Evolutionary conservation across 2,329 filamentous ascomycete genomes (phyloP).

Genomic region (Laburnicola sp.): DNA sequence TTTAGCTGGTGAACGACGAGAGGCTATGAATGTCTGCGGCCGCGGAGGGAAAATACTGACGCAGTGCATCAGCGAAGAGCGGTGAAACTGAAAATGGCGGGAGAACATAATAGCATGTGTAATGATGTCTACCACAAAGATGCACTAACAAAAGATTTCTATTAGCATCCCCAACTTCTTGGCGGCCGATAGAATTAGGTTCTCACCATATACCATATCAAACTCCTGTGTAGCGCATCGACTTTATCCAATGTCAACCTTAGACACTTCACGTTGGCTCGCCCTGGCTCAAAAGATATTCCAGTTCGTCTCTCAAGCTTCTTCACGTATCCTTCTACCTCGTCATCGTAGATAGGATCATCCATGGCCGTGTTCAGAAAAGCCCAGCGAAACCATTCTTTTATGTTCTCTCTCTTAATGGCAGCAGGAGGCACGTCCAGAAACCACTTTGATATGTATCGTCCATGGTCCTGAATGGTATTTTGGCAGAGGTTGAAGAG

Average conservation of each 20-base stretch:
- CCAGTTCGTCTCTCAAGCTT: constrained; percentile 57
- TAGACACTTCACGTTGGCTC: constrained; percentile 57
- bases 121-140: constrained; percentile 54
- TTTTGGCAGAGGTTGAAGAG: no score
- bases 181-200: no score
- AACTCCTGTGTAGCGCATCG: constrained; percentile 59
- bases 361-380: constrained; percentile 58
- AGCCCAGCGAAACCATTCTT: constrained; percentile 68
- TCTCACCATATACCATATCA: constrained; percentile 63
- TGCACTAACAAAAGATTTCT: constrained; percentile 34
- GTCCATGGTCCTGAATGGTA: no score
- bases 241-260: constrained; percentile 64
- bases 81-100: constrained; percentile 56
- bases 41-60: constrained; percentile 60
- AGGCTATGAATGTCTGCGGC: constrained; percentile 52
- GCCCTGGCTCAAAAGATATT: constrained; percentile 54
- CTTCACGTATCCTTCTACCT: constrained; percentile 56
- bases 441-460: no score
- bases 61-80: constrained; percentile 45
- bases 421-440: no score
- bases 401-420: no score
- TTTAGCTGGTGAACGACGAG: constrained; percentile 51
- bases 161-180: constrained; percentile 9
- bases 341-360: constrained; percentile 47
- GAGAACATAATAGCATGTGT: constrained; percentile 44